These are phyloP conservation scores for Solanum paucissectum DNA, from an alignment of 257 asterid genomes.

Conservation along the genomic window DNA sequence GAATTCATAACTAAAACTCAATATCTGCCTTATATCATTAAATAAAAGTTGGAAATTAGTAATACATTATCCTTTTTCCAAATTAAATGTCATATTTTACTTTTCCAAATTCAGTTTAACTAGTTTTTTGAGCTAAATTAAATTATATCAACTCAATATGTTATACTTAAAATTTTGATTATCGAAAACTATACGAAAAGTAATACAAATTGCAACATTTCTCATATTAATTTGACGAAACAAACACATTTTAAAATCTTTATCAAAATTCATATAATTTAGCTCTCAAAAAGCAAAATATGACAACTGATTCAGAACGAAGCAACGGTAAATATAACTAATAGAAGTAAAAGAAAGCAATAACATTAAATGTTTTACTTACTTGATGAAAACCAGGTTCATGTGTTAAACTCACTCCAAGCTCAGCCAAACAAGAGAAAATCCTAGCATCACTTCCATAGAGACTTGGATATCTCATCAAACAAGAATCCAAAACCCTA, in stretches of 20 bases:
- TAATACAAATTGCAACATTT: neutral
- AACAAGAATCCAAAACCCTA: conserved; percentile 53
- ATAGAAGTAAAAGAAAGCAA: neutral
- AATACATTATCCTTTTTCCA: neutral
- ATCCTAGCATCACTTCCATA: conserved; percentile 78
- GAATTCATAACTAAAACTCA: neutral
- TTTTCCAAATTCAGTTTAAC: neutral
- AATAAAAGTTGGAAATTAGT: neutral
- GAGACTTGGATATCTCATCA: conserved; percentile 49
- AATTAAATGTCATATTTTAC: neutral
- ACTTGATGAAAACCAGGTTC: conserved; percentile 89
- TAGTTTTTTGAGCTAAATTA: neutral
- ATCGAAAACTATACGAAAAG: neutral
- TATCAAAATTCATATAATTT: neutral
- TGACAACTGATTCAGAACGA: neutral
- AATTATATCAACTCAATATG: neutral
- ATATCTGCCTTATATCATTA: neutral
- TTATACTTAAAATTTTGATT: neutral
- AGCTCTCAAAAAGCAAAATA: neutral
- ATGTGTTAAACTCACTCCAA: conserved; percentile 54
- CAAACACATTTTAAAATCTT: neutral
- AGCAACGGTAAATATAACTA: neutral
- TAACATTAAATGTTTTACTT: neutral
- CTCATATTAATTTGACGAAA: neutral
- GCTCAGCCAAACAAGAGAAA: conserved; percentile 66